phyloP scores from a whole-genome alignment of 164 flowering plant genomes.

The Vitis cinerea region DNA sequence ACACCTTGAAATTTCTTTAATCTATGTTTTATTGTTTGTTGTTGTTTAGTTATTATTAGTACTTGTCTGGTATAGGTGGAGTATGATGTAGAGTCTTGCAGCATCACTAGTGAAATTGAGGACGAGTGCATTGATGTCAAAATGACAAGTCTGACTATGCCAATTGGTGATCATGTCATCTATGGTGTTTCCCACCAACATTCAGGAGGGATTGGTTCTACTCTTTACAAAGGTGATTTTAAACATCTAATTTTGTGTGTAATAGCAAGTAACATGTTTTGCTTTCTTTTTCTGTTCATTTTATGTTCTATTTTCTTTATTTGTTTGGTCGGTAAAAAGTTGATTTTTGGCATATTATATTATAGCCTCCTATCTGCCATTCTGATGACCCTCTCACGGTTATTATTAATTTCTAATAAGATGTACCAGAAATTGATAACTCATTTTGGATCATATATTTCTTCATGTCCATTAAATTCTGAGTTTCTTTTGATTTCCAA shows the following conservation, averaged over 20 bases:
- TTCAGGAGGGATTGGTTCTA: slow-evolving; percentile 63
- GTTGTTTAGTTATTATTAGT: not conserved
- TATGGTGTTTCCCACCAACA: slow-evolving; percentile 88
- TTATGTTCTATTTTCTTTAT: not conserved
- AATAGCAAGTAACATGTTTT: not conserved
- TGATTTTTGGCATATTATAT: not conserved
- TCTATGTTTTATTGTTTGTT: not conserved
- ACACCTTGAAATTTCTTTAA: not conserved
- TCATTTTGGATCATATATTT: not conserved
- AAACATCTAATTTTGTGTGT: not conserved
- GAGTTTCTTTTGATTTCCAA: too few relatives aligned
- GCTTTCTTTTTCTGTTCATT: too few relatives aligned
- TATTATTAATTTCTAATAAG: not conserved
- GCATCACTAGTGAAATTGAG: slow-evolving; percentile 15
- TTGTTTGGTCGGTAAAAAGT: not conserved
- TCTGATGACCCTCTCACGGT: not conserved
- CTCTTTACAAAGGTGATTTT: slow-evolving; percentile 65
- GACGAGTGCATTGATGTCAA: slow-evolving; percentile 42
- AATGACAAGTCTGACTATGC: slow-evolving; percentile 43
- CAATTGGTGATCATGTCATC: slow-evolving; percentile 60
- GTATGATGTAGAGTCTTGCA: slow-evolving; percentile 60
- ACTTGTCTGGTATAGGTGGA: slow-evolving; percentile 49
- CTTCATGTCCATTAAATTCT: not conserved
- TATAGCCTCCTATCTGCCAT: not conserved
- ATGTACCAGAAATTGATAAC: not conserved